phyloP scores from a whole-genome alignment of 768 basidiomycete species.

The Leccinum fibrillosum region DNA sequence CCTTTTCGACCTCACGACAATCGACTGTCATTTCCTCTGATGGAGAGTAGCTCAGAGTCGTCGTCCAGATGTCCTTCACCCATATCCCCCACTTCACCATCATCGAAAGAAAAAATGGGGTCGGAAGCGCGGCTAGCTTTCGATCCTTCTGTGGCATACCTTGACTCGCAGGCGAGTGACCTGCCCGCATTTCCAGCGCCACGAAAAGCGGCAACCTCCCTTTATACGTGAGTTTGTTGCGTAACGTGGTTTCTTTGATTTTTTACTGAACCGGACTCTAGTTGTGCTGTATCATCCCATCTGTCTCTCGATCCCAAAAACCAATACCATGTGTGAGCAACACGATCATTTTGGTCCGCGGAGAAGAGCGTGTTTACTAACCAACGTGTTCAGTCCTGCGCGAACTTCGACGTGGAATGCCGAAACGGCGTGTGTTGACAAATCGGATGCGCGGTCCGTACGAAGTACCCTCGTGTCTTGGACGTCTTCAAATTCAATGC shows the following conservation, averaged over 20 bases:
- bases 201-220: slow-evolving; percentile 33
- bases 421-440: slow-evolving; percentile 3
- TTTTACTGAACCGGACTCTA: slow-evolving; percentile 21
- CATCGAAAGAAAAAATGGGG: slow-evolving; percentile 2
- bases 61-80: slow-evolving; percentile 22
- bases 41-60: slow-evolving; percentile 10
- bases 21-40: slow-evolving; percentile 6
- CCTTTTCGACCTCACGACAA: slow-evolving; percentile 10
- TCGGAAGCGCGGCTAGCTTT: slow-evolving; percentile 31
- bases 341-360: neutral
- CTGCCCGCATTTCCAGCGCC: slow-evolving; percentile 3
- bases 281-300: slow-evolving; percentile 54
- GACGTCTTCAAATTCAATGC: slow-evolving; percentile 5
- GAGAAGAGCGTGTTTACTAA: slow-evolving; percentile 2
- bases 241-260: neutral
- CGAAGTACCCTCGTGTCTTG: neutral
- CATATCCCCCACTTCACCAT: neutral
- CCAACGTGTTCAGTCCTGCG: slow-evolving; percentile 1
- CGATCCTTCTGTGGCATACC: slow-evolving; percentile 49
- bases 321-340: slow-evolving; percentile 22
- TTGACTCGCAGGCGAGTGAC: slow-evolving; percentile 15
- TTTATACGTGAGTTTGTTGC: slow-evolving; percentile 55
- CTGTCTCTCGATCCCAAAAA: slow-evolving; percentile 24
- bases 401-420: slow-evolving; percentile 7
- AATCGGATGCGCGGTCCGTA: neutral